A percentile compares a stretch with the other conserved stretches of the same genome.
Evolutionary conservation across 306 rosid genomes (phyloP).

Genomic region (Castanospermum australe): DNA sequence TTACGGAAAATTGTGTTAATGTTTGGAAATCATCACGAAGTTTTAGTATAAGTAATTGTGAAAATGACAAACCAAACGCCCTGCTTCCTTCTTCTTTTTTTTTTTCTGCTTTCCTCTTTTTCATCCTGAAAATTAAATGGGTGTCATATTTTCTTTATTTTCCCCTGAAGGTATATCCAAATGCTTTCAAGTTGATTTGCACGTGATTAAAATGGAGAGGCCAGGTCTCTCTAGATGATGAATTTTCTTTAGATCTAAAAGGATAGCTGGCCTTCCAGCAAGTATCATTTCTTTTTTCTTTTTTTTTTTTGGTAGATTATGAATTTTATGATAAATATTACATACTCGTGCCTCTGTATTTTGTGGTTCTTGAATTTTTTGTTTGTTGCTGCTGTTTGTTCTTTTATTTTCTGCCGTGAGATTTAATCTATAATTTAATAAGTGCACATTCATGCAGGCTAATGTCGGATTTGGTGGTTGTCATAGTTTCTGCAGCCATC

Average conservation of each 20-base stretch:
- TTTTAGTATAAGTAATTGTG: not conserved
- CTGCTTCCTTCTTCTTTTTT: not conserved
- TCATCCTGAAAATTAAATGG: conserved; percentile 11
- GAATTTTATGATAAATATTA: not conserved
- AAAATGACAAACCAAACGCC: not conserved
- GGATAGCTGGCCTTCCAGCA: not conserved
- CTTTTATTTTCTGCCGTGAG: conserved; percentile 2
- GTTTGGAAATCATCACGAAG: not conserved
- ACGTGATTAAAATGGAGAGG: not conserved
- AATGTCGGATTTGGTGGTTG: conserved; percentile 96
- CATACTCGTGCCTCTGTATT: not conserved
- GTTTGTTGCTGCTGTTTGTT: conserved; percentile 24
- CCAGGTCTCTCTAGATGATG: conserved; percentile 14
- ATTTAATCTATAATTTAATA: conserved; percentile 19
- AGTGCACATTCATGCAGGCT: conserved; percentile 58
- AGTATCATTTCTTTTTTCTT: not conserved
- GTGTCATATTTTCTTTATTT: not conserved
- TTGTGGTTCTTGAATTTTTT: conserved; percentile 14
- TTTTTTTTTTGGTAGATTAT: too few relatives aligned
- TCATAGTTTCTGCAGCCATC: conserved; percentile 95
- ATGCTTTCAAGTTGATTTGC: not conserved
- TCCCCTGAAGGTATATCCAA: not conserved
- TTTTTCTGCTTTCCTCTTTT: not conserved
- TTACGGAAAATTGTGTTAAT: not conserved
- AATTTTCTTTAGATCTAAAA: not conserved